Evolutionary conservation across 352 stramenopile species (phyloP).

Genomic region (Globisporangium cystogenes): DNA sequence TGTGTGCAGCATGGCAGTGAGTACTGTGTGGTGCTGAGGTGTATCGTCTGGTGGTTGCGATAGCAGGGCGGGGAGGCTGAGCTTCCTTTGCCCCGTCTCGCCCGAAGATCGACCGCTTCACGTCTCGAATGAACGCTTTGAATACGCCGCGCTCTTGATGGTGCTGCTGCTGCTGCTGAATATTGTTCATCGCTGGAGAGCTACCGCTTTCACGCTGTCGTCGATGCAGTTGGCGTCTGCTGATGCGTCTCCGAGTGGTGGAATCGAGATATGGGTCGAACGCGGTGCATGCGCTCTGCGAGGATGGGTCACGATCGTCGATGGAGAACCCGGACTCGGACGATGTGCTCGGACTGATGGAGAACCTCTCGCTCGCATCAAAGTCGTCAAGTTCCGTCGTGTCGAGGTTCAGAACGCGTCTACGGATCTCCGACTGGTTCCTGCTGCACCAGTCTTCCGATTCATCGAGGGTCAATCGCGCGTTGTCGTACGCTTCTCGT

Average conservation of each 20-base stretch:
- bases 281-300: too few relatives aligned
- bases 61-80: background rate
- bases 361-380: conserved; percentile 3
- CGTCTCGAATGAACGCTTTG: conserved; percentile 11
- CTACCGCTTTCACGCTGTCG: background rate
- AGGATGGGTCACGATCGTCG: background rate
- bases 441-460: too few relatives aligned
- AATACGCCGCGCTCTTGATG: background rate
- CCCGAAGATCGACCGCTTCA: conserved; percentile 12
- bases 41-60: background rate
- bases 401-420: too few relatives aligned
- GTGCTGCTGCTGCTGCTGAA: background rate
- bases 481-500: too few relatives aligned
- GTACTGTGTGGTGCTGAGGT: background rate
- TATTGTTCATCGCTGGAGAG: background rate
- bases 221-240: background rate
- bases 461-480: too few relatives aligned
- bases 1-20: background rate
- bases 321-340: conserved; percentile 10
- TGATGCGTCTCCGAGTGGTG: background rate
- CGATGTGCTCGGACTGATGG: conserved; percentile 8
- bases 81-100: background rate
- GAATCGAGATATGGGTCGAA: too few relatives aligned
- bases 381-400: background rate
- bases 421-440: too few relatives aligned